Evolutionary conservation across 768 basidiomycete species (phyloP), one percentile per base, ranked within the genome.

Genomic region (Krasilnikovozyma curviuscula): DNA sequence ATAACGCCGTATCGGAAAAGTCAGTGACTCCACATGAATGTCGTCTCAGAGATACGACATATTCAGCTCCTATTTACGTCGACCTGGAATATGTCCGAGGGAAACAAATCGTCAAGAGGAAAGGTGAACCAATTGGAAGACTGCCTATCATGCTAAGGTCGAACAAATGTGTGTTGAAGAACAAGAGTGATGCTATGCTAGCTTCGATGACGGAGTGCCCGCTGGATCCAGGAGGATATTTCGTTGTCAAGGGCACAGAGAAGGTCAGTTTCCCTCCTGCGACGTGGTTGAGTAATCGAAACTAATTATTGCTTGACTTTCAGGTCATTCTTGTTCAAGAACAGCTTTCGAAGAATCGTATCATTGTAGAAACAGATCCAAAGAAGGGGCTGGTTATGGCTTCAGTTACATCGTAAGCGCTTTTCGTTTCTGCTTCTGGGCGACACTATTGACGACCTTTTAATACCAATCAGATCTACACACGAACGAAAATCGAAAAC

Each of bases 181-280:
- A 78, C 3, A 74, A 75, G 56, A 75, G 67, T 23, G 81, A 84
- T 46, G 72, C 74, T 13, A 77, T 89, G 56, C 71, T 97, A 21
- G 93, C 93, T n/a, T 71, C 76, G 32, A 89, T 95, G 85, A 77
- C 74, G 10, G 93, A 98, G 65, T 98, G 93, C 64, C 93, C 93
- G 3, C 71, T 97, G 50, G 93, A 98, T 67, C 91, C 93, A 10
- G 93, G 93, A n/a, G 93, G 93, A 3, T 97, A 97, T 63, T 98
- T 98, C 64, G 81, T 98, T 50, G 93, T 98, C 44, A 95, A 89
- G 66, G 91, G 91, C 31, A 98, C 91, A 35, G 91, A 98, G 67
- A 98, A 97, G 67, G 53, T 54, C 31, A 40, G 42, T 18, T n/a
- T 37, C 10, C 18, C 10, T 35, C 45, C 14, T 13, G 25, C 13